Base-by-base conservation (phyloP, 768 basidiomycete species). In the Hypholoma fasciculare region DNA sequence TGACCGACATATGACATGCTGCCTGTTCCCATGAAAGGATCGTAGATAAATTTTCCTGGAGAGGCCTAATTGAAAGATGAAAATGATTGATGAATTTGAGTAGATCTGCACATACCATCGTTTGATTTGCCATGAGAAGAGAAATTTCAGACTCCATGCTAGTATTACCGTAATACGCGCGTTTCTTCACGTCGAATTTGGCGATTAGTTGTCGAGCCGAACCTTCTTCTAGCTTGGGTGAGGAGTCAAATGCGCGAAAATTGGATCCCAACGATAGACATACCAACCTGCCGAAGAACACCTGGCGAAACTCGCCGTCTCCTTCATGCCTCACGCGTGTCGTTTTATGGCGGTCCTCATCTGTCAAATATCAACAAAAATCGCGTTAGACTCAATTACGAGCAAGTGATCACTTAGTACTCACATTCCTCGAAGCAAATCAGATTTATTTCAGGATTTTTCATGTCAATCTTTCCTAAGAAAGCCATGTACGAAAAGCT, bases 131-230 rank as follows among this genome's bases (percentile, higher is more conserved):
- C 96, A 98, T 98, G 26, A 98, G 73, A 46, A 99, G 76, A 1
- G 94, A 96, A 49, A 98, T 88, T 70, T 98, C 95, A 0, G 96
- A 86, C 64, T 97, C 96, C 97, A 99, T 99, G 65, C 92, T 92
- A 0, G 97, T 99, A 63, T 96, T 99, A 3, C 97, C 97, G 70
- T 86, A 98, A 67, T 91, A 98, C 13, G 77, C 76, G 8, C 97
- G 82, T 64, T 93, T 92, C 72, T 97, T 98, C 49, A 99, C 89
- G 59, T 92, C 88, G 59, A 93, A 96, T 53, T 75, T 82, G 49
- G 75, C 71, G 49, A 94, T 79, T 36, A 96, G 76, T 2, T 76
- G 67, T 5, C 96, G 84, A 0, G 92, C 90, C 26, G 81, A 77
- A 13, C 89, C 88, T 65, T 88, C 82, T 59, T 76, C 90, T 82